These are phyloP conservation scores for Hyaloscypha variabilis DNA, from an alignment of 495 filamentous ascomycete genomes.

Conservation along the genomic window DNA sequence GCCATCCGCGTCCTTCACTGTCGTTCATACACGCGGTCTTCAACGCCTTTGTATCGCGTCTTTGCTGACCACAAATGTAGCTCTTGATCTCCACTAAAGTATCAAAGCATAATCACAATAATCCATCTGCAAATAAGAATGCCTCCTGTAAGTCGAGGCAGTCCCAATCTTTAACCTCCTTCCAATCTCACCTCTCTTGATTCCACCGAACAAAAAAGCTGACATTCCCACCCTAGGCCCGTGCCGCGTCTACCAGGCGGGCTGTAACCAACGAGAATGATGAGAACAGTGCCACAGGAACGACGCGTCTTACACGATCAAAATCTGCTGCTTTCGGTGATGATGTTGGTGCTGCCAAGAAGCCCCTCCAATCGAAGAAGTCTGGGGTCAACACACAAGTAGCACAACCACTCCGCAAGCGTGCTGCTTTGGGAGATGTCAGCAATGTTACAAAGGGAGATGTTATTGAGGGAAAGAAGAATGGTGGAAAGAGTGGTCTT, in stretches of 20 bases:
- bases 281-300: slow-evolving; percentile 69
- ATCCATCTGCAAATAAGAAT: slow-evolving; percentile 38
- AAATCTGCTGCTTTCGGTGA: slow-evolving; percentile 78
- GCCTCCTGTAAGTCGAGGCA: slow-evolving; percentile 50
- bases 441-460: slow-evolving; percentile 91
- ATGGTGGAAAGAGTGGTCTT: slow-evolving; percentile 53
- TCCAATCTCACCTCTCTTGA: slow-evolving; percentile 12
- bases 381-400: slow-evolving; percentile 55
- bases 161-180: slow-evolving; percentile 5
- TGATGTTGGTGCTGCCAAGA: slow-evolving; percentile 64
- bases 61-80: slow-evolving; percentile 26
- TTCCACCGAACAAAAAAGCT: slow-evolving; percentile 1
- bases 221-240: slow-evolving; percentile 32
- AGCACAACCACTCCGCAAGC: slow-evolving; percentile 58
- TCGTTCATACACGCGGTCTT: slow-evolving; percentile 18
- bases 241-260: slow-evolving; percentile 33
- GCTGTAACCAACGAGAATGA: slow-evolving; percentile 85
- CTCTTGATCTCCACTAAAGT: slow-evolving; percentile 8
- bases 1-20: not conserved
- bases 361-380: slow-evolving; percentile 76
- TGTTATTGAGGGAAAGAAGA: slow-evolving; percentile 72
- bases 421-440: slow-evolving; percentile 85
- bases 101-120: slow-evolving; percentile 30
- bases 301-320: slow-evolving; percentile 86
- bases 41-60: slow-evolving; percentile 27